Conservation (phyloP, 805 yeast genomes). For the Teunomyces barrocoloradensis region DNA sequence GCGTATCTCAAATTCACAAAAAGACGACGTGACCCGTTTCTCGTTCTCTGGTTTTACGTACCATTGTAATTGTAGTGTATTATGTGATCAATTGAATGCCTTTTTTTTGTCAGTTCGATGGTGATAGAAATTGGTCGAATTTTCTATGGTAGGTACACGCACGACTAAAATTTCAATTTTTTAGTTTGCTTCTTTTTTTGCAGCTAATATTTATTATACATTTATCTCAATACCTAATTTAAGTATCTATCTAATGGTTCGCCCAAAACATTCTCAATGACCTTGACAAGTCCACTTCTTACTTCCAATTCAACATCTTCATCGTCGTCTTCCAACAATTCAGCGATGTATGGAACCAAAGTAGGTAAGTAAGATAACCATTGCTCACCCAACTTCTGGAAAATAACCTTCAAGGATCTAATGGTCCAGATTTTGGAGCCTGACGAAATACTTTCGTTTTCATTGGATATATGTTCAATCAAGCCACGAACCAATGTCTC, state of each 20-base stretch:
- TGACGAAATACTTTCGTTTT: slow-evolving; percentile 49
- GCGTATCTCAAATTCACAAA: too few relatives aligned
- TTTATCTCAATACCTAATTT: slow-evolving; percentile 27
- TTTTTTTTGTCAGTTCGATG: not conserved
- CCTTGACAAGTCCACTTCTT: slow-evolving; percentile 84
- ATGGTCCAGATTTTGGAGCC: slow-evolving; percentile 85
- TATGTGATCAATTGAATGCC: not conserved
- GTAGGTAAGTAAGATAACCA: slow-evolving; percentile 93
- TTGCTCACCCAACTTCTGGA: slow-evolving; percentile 89
- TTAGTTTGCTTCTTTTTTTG: not conserved
- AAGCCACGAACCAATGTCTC: slow-evolving; percentile 52
- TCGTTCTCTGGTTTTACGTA: not conserved
- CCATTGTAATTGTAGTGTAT: slow-evolving; percentile 2
- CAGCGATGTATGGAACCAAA: slow-evolving; percentile 93
- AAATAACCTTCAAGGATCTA: slow-evolving; percentile 72
- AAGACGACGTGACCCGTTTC: too few relatives aligned
- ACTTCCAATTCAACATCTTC: slow-evolving; percentile 91
- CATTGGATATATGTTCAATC: slow-evolving; percentile 37
- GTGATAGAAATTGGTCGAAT: slow-evolving; percentile 1
- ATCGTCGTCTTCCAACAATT: slow-evolving; percentile 91
- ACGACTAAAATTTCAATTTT: not conserved
- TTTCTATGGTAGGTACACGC: not conserved
- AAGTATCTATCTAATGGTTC: slow-evolving; percentile 88
- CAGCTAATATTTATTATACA: not conserved
- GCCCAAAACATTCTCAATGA: slow-evolving; percentile 87